phyloP scores from a whole-genome alignment of 306 rosid species.

The Prunus mira region DNA sequence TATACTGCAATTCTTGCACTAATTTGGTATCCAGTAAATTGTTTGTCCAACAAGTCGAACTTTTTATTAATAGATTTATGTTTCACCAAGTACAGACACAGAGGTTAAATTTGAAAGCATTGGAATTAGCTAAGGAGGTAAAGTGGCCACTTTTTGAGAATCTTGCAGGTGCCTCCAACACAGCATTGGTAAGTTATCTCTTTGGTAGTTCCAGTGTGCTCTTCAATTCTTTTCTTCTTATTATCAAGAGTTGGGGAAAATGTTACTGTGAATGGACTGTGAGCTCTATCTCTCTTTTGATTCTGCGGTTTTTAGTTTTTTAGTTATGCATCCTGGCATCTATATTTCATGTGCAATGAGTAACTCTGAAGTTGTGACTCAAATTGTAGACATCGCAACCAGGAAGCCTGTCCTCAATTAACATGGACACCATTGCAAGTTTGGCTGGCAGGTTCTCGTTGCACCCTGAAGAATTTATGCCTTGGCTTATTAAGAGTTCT shows the following conservation, averaged over 20 bases:
- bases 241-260: not conserved
- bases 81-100: conserved; percentile 50
- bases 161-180: conserved; percentile 37
- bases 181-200: conserved; percentile 44
- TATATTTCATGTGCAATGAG: not conserved
- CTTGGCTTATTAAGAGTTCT: conserved; percentile 57
- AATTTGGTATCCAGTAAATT: not conserved
- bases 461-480: conserved; percentile 45
- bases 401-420: conserved; percentile 53
- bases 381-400: conserved; percentile 40
- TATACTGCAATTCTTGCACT: not conserved
- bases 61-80: conserved; percentile 4
- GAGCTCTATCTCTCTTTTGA: not conserved
- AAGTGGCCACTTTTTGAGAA: conserved; percentile 72
- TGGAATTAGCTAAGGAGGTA: conserved; percentile 54
- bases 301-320: not conserved
- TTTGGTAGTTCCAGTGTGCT: conserved; percentile 12
- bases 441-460: conserved; percentile 60
- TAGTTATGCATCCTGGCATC: not conserved
- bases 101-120: conserved; percentile 62
- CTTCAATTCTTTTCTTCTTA: conserved; percentile 3
- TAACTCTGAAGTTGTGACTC: conserved; percentile 8
- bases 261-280: not conserved
- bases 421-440: conserved; percentile 50
- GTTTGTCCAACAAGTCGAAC: not conserved